Conservation (phyloP, 257 asterid species). For the Lycium barbarum region DNA sequence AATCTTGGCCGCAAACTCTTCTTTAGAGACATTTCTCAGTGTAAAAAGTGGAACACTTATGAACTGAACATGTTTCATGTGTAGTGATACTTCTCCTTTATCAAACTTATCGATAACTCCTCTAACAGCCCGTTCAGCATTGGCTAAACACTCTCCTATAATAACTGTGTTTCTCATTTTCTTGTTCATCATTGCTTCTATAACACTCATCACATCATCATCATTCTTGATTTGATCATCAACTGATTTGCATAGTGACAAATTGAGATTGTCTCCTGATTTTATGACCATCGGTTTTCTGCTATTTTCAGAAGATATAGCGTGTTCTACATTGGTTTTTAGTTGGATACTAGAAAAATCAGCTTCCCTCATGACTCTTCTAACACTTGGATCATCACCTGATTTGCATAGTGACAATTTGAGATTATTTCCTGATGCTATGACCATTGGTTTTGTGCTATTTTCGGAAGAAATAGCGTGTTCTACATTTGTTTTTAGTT, state of each 20-base stretch:
- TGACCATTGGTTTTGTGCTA: conserved; percentile 27
- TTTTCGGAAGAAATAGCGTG: conserved; percentile 53
- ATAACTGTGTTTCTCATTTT: conserved; percentile 64
- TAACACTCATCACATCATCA: conserved; percentile 56
- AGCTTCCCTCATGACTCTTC: conserved; percentile 85
- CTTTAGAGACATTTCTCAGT: conserved; percentile 53
- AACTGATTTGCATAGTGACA: conserved; percentile 26
- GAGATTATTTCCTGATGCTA: not conserved
- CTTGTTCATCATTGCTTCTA: conserved; percentile 67
- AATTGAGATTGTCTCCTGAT: not conserved
- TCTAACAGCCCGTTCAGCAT: conserved; percentile 60
- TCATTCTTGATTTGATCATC: conserved; percentile 39
- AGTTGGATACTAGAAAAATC: conserved; percentile 77
- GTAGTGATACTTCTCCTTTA: conserved; percentile 57
- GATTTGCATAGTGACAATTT: conserved; percentile 22
- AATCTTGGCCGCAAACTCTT: conserved; percentile 70
- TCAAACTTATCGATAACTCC: conserved; percentile 70
- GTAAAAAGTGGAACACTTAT: conserved; percentile 79
- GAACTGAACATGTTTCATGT: conserved; percentile 70
- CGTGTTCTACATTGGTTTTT: conserved; percentile 67
- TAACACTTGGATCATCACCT: conserved; percentile 81
- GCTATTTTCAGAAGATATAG: conserved; percentile 46
- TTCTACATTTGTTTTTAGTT: conserved; percentile 74
- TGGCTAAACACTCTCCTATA: conserved; percentile 52
- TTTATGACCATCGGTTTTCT: conserved; percentile 6